Percentiles rank a stretch among this genome's conserved stretches.
Conservation (phyloP, 306 rosid genomes). For the Gleditsia sinensis region DNA sequence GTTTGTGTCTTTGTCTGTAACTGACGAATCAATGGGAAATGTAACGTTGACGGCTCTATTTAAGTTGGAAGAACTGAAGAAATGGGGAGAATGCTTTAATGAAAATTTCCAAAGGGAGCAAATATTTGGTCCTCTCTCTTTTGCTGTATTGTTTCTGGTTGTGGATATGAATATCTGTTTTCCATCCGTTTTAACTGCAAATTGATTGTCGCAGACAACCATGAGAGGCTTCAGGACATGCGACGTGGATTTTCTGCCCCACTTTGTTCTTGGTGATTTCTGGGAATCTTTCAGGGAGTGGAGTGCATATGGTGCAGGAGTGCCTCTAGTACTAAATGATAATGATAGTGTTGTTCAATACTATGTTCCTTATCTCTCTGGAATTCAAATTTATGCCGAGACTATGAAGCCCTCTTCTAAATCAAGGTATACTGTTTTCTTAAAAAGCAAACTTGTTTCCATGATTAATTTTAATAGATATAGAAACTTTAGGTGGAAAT, state of each 20-base stretch:
- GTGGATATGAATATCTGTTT: not conserved
- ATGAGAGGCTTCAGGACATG: slow-evolving; percentile 50
- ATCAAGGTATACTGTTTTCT: slow-evolving; percentile 54
- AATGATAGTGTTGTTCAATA: slow-evolving; percentile 76
- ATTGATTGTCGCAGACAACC: slow-evolving; percentile 59
- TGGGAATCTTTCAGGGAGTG: slow-evolving; percentile 93
- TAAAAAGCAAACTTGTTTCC: not conserved
- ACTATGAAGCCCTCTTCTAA: slow-evolving; percentile 48
- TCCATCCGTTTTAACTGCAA: not conserved
- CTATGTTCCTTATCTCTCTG: slow-evolving; percentile 85
- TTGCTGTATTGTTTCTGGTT: too few relatives aligned
- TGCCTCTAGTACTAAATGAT: slow-evolving; percentile 79
- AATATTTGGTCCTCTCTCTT: not conserved
- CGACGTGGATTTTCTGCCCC: slow-evolving; percentile 64
- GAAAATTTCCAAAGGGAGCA: not conserved
- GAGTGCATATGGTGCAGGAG: slow-evolving; percentile 98
- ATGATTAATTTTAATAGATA: not conserved
- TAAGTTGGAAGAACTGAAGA: slow-evolving; percentile 14
- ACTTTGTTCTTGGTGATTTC: slow-evolving; percentile 75
- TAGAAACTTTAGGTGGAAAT: not conserved
- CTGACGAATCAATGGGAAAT: not conserved
- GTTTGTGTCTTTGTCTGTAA: slow-evolving; percentile 16
- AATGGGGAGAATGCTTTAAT: not conserved
- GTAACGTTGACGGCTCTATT: slow-evolving; percentile 1
- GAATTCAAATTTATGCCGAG: slow-evolving; percentile 73